phyloP scores from a whole-genome alignment of 345 rosid species.

The Raphanus sativus region DNA sequence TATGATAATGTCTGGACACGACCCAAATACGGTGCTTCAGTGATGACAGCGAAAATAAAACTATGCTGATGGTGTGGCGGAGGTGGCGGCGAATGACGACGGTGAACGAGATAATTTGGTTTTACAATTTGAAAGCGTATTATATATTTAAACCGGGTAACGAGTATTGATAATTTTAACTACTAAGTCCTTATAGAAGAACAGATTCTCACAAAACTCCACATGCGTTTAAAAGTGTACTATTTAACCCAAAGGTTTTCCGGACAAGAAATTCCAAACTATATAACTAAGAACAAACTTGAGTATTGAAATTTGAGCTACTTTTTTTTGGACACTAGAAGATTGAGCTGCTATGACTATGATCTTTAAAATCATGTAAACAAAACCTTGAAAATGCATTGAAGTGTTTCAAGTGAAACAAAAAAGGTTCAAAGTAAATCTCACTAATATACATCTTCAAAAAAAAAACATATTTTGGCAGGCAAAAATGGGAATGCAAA shows the following conservation, averaged over 20 bases:
- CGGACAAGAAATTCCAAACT: not conserved
- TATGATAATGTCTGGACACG: not conserved
- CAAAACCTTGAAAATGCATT: not conserved
- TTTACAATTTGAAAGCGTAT: not conserved
- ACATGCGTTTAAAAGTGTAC: not conserved
- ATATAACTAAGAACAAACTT: not conserved
- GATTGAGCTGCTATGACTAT: too few species aligned
- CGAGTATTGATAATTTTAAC: not conserved
- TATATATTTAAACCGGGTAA: not conserved
- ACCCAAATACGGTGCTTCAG: not conserved
- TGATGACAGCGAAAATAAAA: not conserved
- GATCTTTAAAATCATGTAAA: too few species aligned
- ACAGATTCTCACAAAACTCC: not conserved
- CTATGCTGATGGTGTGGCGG: not conserved
- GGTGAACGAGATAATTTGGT: not conserved
- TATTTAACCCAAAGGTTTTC: not conserved
- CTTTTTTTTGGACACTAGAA: too few species aligned
- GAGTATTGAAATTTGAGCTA: not conserved
- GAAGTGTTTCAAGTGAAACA: not conserved
- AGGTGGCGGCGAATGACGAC: not conserved
- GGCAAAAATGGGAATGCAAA: slow-evolving; percentile 40
- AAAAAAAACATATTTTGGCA: slow-evolving; percentile 11
- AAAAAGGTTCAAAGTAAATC: not conserved
- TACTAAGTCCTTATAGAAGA: not conserved
- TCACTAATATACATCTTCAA: not conserved